These are phyloP conservation scores for Taiozyma sp. DNA, from an alignment of 1,139 yeast species.

Conservation along the genomic window DNA sequence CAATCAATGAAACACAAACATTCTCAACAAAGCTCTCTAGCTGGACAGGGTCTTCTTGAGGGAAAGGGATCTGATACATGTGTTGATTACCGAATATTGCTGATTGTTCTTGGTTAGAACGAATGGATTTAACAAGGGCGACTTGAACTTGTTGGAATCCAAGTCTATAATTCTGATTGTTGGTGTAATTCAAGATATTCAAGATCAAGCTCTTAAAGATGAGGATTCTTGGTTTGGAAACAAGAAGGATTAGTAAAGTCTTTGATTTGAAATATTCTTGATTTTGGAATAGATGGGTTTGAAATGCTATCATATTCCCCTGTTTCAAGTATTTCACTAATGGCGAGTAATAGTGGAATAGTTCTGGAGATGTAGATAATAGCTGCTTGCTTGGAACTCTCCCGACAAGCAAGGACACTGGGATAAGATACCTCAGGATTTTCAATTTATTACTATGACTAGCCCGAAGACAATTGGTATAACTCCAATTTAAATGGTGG, in stretches of 20 bases:
- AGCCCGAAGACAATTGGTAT: constrained; percentile 37
- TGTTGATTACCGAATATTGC: constrained; percentile 10
- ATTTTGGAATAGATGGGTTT: constrained; percentile 28
- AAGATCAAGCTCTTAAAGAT: constrained; percentile 42
- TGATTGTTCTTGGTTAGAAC: constrained; percentile 12
- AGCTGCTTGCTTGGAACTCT: constrained; percentile 37
- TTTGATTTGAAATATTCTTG: constrained; percentile 34
- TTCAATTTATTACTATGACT: constrained; percentile 27
- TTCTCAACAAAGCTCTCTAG: constrained; percentile 35
- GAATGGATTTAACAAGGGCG: constrained; percentile 13
- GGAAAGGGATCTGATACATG: constrained; percentile 13
- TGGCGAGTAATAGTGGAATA: constrained; percentile 34
- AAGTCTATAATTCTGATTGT: constrained; percentile 6
- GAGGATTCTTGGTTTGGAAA: constrained; percentile 39
- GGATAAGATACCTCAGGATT: constrained; percentile 46
- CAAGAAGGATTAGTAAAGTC: constrained; percentile 34
- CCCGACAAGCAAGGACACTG: constrained; percentile 52
- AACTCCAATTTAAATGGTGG: constrained; percentile 62
- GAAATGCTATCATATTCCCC: constrained; percentile 40
- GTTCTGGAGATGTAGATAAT: constrained; percentile 27
- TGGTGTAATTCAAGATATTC: constrained; percentile 21
- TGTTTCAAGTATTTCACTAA: constrained; percentile 31
- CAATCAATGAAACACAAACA: constrained; percentile 44
- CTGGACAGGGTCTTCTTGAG: constrained; percentile 2
- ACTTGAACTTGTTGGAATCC: constrained; percentile 6